Evolutionary conservation across 176 grass and related monocot genomes (phyloP), one percentile per base, ranked within the genome.

Genomic region (Triticum dicoccoides): DNA sequence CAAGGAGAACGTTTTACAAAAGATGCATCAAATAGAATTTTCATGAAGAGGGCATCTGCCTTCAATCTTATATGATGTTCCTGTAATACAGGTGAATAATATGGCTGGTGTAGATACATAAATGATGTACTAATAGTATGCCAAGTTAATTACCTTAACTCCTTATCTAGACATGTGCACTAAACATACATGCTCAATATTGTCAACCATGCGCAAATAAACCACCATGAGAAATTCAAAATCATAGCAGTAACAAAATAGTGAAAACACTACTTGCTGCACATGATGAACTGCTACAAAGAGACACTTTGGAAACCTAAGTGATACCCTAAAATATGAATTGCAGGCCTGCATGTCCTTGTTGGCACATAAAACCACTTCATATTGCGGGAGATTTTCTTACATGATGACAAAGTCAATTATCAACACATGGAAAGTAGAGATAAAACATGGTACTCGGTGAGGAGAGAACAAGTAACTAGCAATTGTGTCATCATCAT

Each of bases 21-120:
- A 64, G 58, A 17, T 82, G 84, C 84, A 89, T 81, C 83, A 86
- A 61, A 89, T 69, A 34, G 10, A 49, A 41, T 81, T 89, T 89
- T 82, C 37, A 70, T 75, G 65, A 79, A 80, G 5, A 66, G 75
- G 47, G 61, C 35, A 49, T 74, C 14, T 69, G 2, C 3, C 9
- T 59, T 68, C 18, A 38, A 10, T 69, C 27, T 76, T 61, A 68
- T 81, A 75, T 18, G 47, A 18, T 84, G 74, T 80, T 63, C 64
- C 32, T 34, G 29, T 54, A 59, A 67, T n/a, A 85, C 20, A 12
- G 0, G 11, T 9, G 13, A 85, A 59, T 44, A 65, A 42, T 42
- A 42, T 42, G 61, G 47, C 77, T 47, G 9, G 32, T 20, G 6
- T 27, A 3, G 29, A 25, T 14, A 59, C 8, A 80, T 39, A 65